Evolutionary conservation across 2,329 filamentous ascomycete genomes (phyloP).

Genomic region (Emergomyces pasteurianus): DNA sequence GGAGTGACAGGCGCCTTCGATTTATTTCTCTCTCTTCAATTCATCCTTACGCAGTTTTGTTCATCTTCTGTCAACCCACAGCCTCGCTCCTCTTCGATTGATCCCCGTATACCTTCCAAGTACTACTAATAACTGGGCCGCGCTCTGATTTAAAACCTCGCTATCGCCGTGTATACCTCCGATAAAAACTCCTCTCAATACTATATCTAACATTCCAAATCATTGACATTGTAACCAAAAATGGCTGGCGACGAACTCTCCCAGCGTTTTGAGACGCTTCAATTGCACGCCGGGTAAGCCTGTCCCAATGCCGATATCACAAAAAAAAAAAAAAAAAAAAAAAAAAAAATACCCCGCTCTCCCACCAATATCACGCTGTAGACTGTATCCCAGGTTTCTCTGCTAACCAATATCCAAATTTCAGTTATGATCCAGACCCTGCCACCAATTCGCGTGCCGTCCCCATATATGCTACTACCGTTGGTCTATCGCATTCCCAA

Average conservation of each 20-base stretch:
- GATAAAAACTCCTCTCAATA: not conserved
- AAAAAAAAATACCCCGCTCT: no score
- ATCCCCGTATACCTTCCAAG: not conserved
- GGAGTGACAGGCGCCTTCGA: not conserved
- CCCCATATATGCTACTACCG: conserved; percentile 90
- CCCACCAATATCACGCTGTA: not conserved
- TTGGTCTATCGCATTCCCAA: conserved; percentile 25
- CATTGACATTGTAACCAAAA: not conserved
- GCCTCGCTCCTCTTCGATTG: no score
- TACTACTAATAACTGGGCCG: not conserved
- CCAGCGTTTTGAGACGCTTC: conserved; percentile 66
- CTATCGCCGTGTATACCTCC: not conserved
- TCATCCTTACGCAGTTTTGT: no score
- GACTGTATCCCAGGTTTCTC: not conserved
- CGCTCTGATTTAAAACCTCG: not conserved
- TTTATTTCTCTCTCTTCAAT: not conserved
- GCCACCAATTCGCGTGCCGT: conserved; percentile 79
- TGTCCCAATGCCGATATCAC: not conserved
- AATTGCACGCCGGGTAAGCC: conserved; percentile 68
- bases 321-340: no score
- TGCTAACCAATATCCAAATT: not conserved
- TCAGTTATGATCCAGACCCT: conserved; percentile 66
- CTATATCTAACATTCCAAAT: not conserved
- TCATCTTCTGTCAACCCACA: no score
- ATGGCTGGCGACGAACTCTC: conserved; percentile 17